These are phyloP conservation scores for Platismatia glauca DNA, from an alignment of 495 filamentous ascomycete genomes.

Conservation along the genomic window DNA sequence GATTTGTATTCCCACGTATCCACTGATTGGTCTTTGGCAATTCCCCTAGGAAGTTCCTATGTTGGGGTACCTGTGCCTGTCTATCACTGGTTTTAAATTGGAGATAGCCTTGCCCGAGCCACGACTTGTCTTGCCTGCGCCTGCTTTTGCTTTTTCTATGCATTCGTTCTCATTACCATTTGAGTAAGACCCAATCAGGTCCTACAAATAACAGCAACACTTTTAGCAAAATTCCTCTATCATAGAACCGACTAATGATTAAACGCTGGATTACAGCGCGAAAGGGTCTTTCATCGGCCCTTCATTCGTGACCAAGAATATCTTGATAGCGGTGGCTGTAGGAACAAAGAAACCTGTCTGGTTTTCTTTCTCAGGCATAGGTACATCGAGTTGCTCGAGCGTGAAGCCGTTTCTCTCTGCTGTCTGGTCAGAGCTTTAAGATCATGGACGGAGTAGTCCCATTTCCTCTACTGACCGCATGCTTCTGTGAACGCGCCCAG, in stretches of 20 bases:
- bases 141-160: neutral
- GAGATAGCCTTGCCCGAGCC: neutral
- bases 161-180: neutral
- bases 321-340: slow-evolving; percentile 42
- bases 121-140: neutral
- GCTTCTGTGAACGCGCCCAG: slow-evolving; percentile 46
- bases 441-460: neutral
- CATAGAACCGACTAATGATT: neutral
- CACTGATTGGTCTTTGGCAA: neutral
- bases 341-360: slow-evolving; percentile 52
- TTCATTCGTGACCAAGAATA: slow-evolving; percentile 23
- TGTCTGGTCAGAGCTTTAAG: neutral
- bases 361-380: slow-evolving; percentile 35
- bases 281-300: slow-evolving; percentile 9
- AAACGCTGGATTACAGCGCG: neutral
- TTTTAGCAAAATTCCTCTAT: neutral
- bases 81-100: neutral
- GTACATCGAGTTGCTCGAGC: slow-evolving; percentile 36
- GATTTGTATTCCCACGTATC: neutral
- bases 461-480: slow-evolving; percentile 43
- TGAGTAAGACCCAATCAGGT: no score
- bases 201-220: no score
- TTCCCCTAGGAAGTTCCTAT: neutral
- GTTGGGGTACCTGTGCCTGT: neutral
- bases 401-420: slow-evolving; percentile 33